These are phyloP conservation scores for Chlamydomonas sp. DNA, from an alignment of 139 green algal genomes.

Conservation along the genomic window DNA sequence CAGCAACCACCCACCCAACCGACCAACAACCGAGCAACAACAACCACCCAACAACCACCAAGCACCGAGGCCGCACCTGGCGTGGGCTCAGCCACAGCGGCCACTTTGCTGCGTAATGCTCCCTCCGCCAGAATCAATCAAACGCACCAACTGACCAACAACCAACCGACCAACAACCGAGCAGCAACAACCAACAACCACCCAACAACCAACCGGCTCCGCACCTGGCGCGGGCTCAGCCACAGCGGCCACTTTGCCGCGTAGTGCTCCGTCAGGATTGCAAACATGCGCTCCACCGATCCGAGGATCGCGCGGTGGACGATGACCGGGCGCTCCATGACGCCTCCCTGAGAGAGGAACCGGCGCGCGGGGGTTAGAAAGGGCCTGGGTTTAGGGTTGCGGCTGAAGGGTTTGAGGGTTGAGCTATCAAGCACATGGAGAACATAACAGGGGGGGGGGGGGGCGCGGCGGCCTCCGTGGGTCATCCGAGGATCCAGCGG, in stretches of 20 bases:
- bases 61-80: conserved; percentile 66
- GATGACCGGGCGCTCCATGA: conserved; percentile 80
- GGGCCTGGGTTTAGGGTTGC: no score
- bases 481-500: conserved; percentile 87
- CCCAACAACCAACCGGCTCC: no score
- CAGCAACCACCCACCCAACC: neutral
- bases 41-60: no score
- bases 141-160: neutral
- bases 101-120: neutral
- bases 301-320: conserved; percentile 94
- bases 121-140: conserved; percentile 27
- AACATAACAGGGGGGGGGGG: no score
- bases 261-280: conserved; percentile 97
- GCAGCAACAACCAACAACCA: no score
- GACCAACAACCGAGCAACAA: no score
- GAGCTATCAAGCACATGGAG: no score
- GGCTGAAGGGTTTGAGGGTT: no score
- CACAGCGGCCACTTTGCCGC: conserved; percentile 97
- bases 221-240: conserved; percentile 84
- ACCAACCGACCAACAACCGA: no score
- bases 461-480: no score
- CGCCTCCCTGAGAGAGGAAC: neutral
- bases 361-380: no score
- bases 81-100: conserved; percentile 38
- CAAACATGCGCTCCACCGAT: conserved; percentile 97